Base-by-base conservation (phyloP, 306 rosid species). In the Arachis hypogaea region DNA sequence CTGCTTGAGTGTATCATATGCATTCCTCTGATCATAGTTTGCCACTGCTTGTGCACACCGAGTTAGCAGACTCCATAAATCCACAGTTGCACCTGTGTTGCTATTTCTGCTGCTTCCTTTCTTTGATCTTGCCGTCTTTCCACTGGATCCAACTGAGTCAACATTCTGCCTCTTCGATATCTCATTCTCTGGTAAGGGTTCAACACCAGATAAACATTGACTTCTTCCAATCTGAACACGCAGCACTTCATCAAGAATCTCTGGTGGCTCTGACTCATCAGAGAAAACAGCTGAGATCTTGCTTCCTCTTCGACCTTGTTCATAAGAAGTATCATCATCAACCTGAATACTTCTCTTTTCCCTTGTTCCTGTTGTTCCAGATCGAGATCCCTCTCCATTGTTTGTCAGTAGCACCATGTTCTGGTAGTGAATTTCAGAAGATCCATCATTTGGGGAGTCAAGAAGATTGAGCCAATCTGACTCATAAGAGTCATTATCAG, bases 21-120 rank as follows among this genome's bases (percentile, higher is more conserved):
- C 83, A 54, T 77, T 86, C 77, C 82, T 86, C 52, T 66, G 90
- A 69, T 92, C 96, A 52, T 86, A 80, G 82, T 52, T 78, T 30
- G 86, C 85, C 66, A 88, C 93, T 1, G 96, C 85, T 38, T 87
- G 88, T n/a, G 97, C 96, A 79, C 97, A 89, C 22, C 80, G 93
- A 59, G 82, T 86, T 54, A 92, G 85, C 11, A 89, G 81, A 18
- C 87, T 71, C 90, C 88, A 82, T n/a, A 92, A 82, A 78, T 89
- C 93, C 33, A 86, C 87, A 4, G 77, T 4, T 55, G 75, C 6
- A 54, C 30, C 78, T 4, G 60, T 51, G 28, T 60, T 71, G 41
- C 28, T 47, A n/a, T 71, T 59, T 47, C 60, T 71, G 41, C 16
- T 47, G 22, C 71, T 59, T 52, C 60, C 74, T 75, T 78, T 86